A percentile compares a stretch with the other conserved stretches of the same genome.
Conservation (phyloP, 2,329 filamentous ascomycete species). For the Pseudogymnoascus verrucosus region DNA sequence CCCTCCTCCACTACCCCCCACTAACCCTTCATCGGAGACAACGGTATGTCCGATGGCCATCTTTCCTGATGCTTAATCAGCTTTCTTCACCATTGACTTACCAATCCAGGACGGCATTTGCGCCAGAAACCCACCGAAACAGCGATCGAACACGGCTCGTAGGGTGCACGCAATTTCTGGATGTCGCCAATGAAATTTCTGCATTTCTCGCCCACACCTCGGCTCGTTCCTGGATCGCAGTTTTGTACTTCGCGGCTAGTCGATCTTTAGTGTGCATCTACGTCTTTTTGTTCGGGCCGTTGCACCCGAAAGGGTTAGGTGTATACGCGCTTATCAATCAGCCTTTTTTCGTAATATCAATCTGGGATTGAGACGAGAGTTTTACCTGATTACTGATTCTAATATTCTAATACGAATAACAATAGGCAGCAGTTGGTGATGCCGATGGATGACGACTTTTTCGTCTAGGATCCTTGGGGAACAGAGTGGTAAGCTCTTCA, state of each 20-base stretch:
- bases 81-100: background rate
- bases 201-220: background rate
- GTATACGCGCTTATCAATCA: background rate
- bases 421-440: conserved; percentile 14
- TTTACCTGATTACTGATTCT: no score
- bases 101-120: background rate
- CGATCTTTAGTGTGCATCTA: background rate
- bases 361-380: no score
- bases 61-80: background rate
- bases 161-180: background rate
- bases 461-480: background rate
- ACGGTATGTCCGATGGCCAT: background rate
- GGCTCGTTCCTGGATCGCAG: background rate
- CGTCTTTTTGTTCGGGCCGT: background rate
- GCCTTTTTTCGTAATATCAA: background rate
- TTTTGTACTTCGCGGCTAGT: background rate
- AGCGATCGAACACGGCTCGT: background rate
- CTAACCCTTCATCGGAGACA: background rate
- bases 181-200: conserved; percentile 3
- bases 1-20: background rate
- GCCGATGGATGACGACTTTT: conserved; percentile 11
- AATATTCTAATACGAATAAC: background rate
- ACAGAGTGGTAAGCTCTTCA: background rate
- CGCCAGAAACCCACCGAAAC: conserved; percentile 1
- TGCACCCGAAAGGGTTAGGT: background rate